Percentiles rank a stretch among this genome's conserved stretches.
phyloP scores from a whole-genome alignment of 1,284 basidiomycete genomes.

The Ceratobasidium papillatum region DNA sequence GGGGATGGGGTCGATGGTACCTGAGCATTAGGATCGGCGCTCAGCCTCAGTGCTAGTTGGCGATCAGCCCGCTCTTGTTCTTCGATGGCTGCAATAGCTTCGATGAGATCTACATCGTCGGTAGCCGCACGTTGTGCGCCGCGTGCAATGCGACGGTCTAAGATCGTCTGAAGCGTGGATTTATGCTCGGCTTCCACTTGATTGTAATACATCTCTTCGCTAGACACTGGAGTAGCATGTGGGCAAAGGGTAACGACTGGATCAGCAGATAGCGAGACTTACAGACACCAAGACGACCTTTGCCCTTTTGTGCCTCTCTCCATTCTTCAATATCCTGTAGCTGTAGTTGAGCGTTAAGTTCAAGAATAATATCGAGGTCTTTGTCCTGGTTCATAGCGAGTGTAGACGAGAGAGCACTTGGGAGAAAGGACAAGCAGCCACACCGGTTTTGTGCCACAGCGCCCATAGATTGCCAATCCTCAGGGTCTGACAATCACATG shows the following conservation, averaged over 20 bases:
- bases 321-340: conserved; percentile 24
- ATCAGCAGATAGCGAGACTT: background rate
- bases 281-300: background rate
- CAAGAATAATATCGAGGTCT: conserved; percentile 11
- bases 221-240: background rate
- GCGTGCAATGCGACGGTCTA: conserved; percentile 9
- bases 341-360: conserved; percentile 16
- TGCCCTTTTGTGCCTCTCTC: conserved; percentile 3
- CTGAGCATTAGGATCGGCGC: background rate
- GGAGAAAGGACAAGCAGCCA: background rate
- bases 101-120: background rate
- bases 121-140: conserved; percentile 4
- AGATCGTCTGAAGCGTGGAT: background rate
- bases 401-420: background rate
- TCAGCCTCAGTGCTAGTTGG: background rate
- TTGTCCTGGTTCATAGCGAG: conserved; percentile 15
- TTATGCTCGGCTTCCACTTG: background rate
- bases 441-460: background rate
- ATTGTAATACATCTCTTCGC: background rate
- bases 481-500: background rate
- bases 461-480: background rate
- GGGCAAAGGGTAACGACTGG: background rate
- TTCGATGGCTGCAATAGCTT: conserved; percentile 12
- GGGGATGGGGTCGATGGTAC: background rate
- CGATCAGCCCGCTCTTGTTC: conserved; percentile 7